A percentile compares a stretch with the other conserved stretches of the same genome.
phyloP scores from a whole-genome alignment of 352 stramenopile species.

The Phytophthora pistaciae region DNA sequence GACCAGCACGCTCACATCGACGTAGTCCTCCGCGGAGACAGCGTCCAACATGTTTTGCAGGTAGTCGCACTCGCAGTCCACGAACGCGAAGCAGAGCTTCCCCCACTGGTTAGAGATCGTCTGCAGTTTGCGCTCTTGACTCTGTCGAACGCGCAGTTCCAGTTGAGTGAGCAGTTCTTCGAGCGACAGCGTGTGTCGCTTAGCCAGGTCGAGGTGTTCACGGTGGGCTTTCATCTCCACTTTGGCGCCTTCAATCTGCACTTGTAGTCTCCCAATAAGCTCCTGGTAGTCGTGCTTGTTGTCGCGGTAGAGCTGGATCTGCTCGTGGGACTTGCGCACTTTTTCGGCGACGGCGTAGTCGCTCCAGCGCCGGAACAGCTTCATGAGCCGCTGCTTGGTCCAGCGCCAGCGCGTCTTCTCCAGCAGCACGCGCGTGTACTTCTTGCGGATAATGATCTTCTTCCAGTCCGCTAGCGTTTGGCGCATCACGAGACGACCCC shows the following conservation, averaged over 20 bases:
- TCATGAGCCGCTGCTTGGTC: conserved; percentile 54
- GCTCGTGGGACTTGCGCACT: conserved; percentile 36
- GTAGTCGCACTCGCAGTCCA: conserved; percentile 61
- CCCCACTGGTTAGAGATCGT: conserved; percentile 76
- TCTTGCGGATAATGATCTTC: conserved; percentile 77
- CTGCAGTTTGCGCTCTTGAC: conserved; percentile 69
- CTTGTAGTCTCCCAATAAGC: conserved; percentile 52
- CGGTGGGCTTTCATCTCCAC: conserved; percentile 55
- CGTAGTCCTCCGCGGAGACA: conserved; percentile 48
- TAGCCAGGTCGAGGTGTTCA: conserved; percentile 70
- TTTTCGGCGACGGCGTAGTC: conserved; percentile 50
- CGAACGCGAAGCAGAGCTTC: conserved; percentile 60
- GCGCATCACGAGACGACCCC: conserved; percentile 54
- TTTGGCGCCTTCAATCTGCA: conserved; percentile 61
- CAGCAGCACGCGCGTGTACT: conserved; percentile 75
- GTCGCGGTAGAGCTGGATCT: conserved; percentile 61
- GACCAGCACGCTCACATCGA: conserved; percentile 52
- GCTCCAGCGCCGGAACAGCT: conserved; percentile 58
- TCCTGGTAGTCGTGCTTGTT: conserved; percentile 63
- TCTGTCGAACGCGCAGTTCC: conserved; percentile 55
- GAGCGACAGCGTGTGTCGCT: conserved; percentile 62
- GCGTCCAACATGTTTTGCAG: conserved; percentile 72
- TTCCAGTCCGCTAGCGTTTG: conserved; percentile 78
- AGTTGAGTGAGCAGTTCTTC: conserved; percentile 65
- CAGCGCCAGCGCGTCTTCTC: conserved; percentile 65